Conservation (phyloP, 192 early-diverging fungal species). For the Cladochytrium replicatum region DNA sequence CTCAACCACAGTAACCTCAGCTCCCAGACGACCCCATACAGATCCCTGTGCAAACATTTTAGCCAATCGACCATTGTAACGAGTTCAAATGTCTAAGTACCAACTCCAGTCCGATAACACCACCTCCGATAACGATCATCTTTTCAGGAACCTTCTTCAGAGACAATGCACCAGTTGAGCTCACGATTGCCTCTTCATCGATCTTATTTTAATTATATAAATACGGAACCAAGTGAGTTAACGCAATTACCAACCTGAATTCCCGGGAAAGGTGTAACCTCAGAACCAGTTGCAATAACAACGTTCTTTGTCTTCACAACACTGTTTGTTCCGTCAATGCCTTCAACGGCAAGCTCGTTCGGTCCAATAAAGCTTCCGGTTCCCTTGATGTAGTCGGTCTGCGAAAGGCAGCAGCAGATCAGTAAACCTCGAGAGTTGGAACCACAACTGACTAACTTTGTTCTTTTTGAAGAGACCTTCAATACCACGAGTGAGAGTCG, state of each 20-base stretch:
- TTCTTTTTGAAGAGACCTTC: slow-evolving; percentile 97
- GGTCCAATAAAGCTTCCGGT: slow-evolving; percentile 68
- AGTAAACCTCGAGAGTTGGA: background rate
- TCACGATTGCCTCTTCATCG: slow-evolving; percentile 92
- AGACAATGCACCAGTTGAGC: slow-evolving; percentile 94
- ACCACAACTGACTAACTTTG: slow-evolving; percentile 71
- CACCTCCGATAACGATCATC: slow-evolving; percentile 97
- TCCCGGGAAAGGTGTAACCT: slow-evolving; percentile 84
- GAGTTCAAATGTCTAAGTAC: slow-evolving; percentile 1
- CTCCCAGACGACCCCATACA: slow-evolving; percentile 91
- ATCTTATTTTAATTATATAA: too few relatives aligned
- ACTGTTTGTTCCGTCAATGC: slow-evolving; percentile 60
- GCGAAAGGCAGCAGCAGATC: slow-evolving; percentile 4
- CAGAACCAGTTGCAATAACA: slow-evolving; percentile 97
- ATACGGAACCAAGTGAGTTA: too few relatives aligned
- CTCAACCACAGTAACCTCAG: slow-evolving; percentile 93
- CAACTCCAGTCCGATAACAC: slow-evolving; percentile 97
- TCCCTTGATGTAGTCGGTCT: slow-evolving; percentile 85
- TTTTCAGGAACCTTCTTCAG: slow-evolving; percentile 92
- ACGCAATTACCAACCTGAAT: slow-evolving; percentile 45
- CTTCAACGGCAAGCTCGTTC: slow-evolving; percentile 73
- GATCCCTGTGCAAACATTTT: slow-evolving; percentile 69
- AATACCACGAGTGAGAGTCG: slow-evolving; percentile 80
- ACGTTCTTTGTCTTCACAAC: slow-evolving; percentile 86
- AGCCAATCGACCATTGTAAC: too few relatives aligned